phyloP scores from a whole-genome alignment of 306 rosid species.

The Nissolia schottii region DNA sequence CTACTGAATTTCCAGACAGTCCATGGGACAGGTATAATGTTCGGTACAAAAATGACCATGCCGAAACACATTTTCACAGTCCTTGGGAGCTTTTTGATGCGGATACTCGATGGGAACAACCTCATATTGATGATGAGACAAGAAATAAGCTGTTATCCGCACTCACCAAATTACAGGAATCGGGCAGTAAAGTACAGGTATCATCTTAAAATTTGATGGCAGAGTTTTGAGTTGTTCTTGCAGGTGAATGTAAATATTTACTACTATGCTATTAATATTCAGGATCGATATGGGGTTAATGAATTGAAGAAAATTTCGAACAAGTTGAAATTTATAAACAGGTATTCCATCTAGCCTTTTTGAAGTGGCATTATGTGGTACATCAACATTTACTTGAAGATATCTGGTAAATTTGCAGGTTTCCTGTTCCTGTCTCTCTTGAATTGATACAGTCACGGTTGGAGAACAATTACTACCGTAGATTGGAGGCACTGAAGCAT shows the following conservation, averaged over 20 bases:
- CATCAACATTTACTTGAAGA: neutral
- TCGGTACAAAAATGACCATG: constrained; percentile 66
- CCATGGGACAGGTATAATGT: constrained; percentile 90
- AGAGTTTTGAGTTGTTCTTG: neutral
- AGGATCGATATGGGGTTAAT: constrained; percentile 78
- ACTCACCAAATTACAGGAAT: constrained; percentile 53
- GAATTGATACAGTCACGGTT: constrained; percentile 69
- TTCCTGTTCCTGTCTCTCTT: constrained; percentile 75
- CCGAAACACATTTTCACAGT: constrained; percentile 75
- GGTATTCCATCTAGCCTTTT: constrained; percentile 43
- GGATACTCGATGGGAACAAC: constrained; percentile 69
- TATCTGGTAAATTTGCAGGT: constrained; percentile 52
- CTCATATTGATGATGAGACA: constrained; percentile 51
- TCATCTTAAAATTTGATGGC: neutral
- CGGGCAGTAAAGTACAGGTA: constrained; percentile 67
- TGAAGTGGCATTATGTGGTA: neutral
- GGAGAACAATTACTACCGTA: constrained; percentile 83
- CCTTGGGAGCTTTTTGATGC: constrained; percentile 98
- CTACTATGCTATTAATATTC: constrained; percentile 31
- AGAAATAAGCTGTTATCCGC: constrained; percentile 54
- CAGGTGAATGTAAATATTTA: constrained; percentile 9
- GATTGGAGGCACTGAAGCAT: constrained; percentile 80
- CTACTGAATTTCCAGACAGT: constrained; percentile 75
- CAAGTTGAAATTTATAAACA: constrained; percentile 60
- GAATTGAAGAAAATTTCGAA: constrained; percentile 58